phyloP scores from a whole-genome alignment of 2,329 filamentous ascomycete genomes.

The Hymenoscyphus occultus region DNA sequence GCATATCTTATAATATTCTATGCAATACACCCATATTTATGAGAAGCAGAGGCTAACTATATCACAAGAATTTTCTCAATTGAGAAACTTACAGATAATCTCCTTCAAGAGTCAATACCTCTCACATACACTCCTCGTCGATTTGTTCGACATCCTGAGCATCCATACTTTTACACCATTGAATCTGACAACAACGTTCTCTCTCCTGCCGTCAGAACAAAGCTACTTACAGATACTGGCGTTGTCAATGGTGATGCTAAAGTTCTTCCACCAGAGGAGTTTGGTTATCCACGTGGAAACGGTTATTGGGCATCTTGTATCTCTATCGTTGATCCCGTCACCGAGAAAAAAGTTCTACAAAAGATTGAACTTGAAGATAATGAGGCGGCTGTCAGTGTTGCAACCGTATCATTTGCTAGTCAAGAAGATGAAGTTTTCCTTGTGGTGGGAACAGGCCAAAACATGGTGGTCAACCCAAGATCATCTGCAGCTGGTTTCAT shows the following conservation, averaged over 20 bases:
- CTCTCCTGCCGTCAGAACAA: slow-evolving; percentile 71
- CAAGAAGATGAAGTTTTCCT: slow-evolving; percentile 88
- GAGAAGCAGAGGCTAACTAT: slow-evolving; percentile 36
- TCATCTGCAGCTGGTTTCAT: slow-evolving; percentile 79
- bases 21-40: background rate
- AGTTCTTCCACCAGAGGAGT: slow-evolving; percentile 72
- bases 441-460: slow-evolving; percentile 91
- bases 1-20: slow-evolving; percentile 34
- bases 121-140: slow-evolving; percentile 87
- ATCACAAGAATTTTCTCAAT: slow-evolving; percentile 81
- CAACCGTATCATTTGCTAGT: slow-evolving; percentile 80
- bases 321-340: slow-evolving; percentile 81
- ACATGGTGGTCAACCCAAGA: slow-evolving; percentile 76
- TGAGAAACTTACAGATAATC: slow-evolving; percentile 78
- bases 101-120: slow-evolving; percentile 82
- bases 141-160: slow-evolving; percentile 82
- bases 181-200: slow-evolving; percentile 92
- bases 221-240: slow-evolving; percentile 69
- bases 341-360: slow-evolving; percentile 69
- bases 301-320: slow-evolving; percentile 97
- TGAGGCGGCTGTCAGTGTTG: slow-evolving; percentile 84
- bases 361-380: slow-evolving; percentile 84
- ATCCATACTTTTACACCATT: slow-evolving; percentile 88
- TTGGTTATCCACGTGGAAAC: slow-evolving; percentile 80
- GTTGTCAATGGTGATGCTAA: slow-evolving; percentile 70